phyloP scores from a whole-genome alignment of 768 basidiomycete genomes.

The Mrakia frigida region DNA sequence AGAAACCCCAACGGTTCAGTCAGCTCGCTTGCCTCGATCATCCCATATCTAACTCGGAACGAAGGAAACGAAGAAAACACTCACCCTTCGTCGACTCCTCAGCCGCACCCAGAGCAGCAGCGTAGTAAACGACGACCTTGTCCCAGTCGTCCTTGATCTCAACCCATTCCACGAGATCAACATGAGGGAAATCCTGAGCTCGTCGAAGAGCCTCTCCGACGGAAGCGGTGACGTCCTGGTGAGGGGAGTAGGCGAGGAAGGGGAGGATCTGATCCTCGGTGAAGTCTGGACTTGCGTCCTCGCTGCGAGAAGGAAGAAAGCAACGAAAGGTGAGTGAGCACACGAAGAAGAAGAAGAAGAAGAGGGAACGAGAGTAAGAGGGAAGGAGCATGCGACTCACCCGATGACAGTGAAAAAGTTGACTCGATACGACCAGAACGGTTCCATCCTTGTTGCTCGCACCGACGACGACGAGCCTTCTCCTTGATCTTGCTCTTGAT shows the following conservation, averaged over 20 bases:
- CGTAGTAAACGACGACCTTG: background rate
- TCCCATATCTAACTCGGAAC: background rate
- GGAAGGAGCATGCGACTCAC: too few species aligned
- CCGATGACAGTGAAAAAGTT: background rate
- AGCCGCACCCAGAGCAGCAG: background rate
- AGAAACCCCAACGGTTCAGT: background rate
- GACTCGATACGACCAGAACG: background rate
- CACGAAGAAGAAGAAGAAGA: background rate
- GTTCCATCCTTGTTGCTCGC: too few species aligned
- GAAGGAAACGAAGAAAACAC: background rate
- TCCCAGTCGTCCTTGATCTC: background rate
- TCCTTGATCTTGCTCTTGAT: too few species aligned
- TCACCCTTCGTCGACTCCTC: background rate
- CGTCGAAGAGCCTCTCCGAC: background rate
- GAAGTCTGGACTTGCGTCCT: background rate
- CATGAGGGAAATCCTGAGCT: background rate
- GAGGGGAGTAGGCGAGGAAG: background rate
- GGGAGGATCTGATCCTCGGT: background rate
- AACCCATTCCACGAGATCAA: too few species aligned
- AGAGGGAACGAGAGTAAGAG: background rate
- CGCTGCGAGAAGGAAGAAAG: background rate
- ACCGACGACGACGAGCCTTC: background rate
- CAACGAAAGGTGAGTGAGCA: background rate
- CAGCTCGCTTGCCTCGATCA: too few species aligned
- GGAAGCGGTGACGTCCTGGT: background rate